Conservation (phyloP, 257 asterid genomes). For the Rhazya stricta region DNA sequence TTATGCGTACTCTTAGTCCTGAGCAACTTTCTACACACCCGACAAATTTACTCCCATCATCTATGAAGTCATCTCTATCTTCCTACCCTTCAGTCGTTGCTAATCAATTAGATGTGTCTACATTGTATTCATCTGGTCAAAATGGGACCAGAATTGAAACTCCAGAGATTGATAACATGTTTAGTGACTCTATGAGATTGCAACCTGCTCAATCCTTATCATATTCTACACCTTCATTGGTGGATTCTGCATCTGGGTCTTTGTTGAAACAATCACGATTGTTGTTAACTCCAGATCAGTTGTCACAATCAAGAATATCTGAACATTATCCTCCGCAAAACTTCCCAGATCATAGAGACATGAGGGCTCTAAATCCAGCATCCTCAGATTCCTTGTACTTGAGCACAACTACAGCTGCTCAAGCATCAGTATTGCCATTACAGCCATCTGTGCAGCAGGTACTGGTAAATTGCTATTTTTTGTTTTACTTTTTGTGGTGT, state of each 20-base stretch:
- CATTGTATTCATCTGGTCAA: slow-evolving; percentile 33
- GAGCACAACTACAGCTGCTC: slow-evolving; percentile 33
- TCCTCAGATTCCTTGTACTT: slow-evolving; percentile 31
- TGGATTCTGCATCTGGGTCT: slow-evolving; percentile 35
- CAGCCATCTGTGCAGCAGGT: slow-evolving; percentile 63
- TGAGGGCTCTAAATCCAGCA: slow-evolving; percentile 26
- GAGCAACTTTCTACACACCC: slow-evolving; percentile 27
- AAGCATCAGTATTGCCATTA: slow-evolving; percentile 55
- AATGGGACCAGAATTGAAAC: slow-evolving; percentile 31
- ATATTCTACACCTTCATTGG: slow-evolving; percentile 33
- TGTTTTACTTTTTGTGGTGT: background rate
- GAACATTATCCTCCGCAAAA: slow-evolving; percentile 33
- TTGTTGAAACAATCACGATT: slow-evolving; percentile 35
- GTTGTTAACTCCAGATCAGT: slow-evolving; percentile 40
- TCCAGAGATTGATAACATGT: slow-evolving; percentile 28
- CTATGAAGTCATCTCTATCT: slow-evolving; percentile 32
- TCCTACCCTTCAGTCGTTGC: slow-evolving; percentile 31
- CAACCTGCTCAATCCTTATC: slow-evolving; percentile 32
- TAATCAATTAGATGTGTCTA: slow-evolving; percentile 34
- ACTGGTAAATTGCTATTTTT: background rate
- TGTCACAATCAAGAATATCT: slow-evolving; percentile 41
- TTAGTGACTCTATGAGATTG: slow-evolving; percentile 28
- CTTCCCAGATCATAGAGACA: slow-evolving; percentile 37
- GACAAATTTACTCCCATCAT: slow-evolving; percentile 24
- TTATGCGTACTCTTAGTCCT: slow-evolving; percentile 27